phyloP scores from a whole-genome alignment of 306 rosid genomes.

The Trifolium fragiferum region DNA sequence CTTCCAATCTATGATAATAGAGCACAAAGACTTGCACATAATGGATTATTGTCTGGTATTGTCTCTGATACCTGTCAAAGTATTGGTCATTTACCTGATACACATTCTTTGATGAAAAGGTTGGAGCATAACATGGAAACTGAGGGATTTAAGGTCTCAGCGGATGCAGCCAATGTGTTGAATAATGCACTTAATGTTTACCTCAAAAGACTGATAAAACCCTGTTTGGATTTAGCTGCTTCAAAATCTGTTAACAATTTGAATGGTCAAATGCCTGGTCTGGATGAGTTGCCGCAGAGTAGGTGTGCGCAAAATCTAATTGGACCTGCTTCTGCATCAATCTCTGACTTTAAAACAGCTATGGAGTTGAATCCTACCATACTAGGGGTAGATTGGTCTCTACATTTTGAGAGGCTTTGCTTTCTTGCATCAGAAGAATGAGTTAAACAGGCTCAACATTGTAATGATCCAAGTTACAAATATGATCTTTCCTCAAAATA shows the following conservation, averaged over 20 bases:
- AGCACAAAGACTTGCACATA: constrained; percentile 31
- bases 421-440: constrained; percentile 49
- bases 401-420: constrained; percentile 57
- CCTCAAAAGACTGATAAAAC: constrained; percentile 75
- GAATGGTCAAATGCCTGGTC: constrained; percentile 40
- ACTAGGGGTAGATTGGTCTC: constrained; percentile 73
- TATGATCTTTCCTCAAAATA: constrained; percentile 36
- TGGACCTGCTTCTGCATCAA: constrained; percentile 46
- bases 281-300: constrained; percentile 39
- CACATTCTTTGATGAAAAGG: constrained; percentile 55
- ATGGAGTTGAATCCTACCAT: constrained; percentile 62
- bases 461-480: constrained; percentile 36
- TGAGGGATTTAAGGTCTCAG: constrained; percentile 60
- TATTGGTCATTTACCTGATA: constrained; percentile 58
- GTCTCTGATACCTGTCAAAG: constrained; percentile 52
- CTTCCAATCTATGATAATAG: constrained; percentile 49
- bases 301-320: constrained; percentile 47
- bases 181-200: constrained; percentile 64
- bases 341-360: constrained; percentile 62
- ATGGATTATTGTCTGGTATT: constrained; percentile 33
- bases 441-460: constrained; percentile 38
- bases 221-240: constrained; percentile 60
- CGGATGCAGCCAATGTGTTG: constrained; percentile 57
- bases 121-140: constrained; percentile 56
- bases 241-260: constrained; percentile 46